A percentile compares a stretch with the other conserved stretches of the same genome.
Conservation (phyloP, 1,284 basidiomycete genomes). For the Ustilago crameri region DNA sequence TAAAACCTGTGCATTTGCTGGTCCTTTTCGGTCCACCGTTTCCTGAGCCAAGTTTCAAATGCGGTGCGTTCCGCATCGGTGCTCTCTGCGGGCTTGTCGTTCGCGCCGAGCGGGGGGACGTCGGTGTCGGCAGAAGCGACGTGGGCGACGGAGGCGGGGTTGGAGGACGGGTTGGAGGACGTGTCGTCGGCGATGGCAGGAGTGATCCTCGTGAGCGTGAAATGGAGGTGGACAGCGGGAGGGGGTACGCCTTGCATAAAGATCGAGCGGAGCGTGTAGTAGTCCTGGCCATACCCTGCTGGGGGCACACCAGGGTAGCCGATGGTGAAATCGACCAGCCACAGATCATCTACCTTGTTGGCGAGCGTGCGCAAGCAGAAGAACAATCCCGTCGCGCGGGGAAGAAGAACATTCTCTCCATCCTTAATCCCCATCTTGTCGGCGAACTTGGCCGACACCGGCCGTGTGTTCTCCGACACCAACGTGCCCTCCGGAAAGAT, state of each 20-base stretch:
- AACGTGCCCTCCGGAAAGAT: slow-evolving; percentile 65
- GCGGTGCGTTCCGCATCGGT: slow-evolving; percentile 75
- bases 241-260: slow-evolving; percentile 85
- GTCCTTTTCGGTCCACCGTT: slow-evolving; percentile 87
- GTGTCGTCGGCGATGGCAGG: slow-evolving; percentile 14
- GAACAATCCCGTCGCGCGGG: slow-evolving; percentile 88
- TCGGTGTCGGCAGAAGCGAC: slow-evolving; percentile 12
- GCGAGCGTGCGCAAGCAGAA: slow-evolving; percentile 84
- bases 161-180: slow-evolving; percentile 17
- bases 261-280: slow-evolving; percentile 85
- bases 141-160: slow-evolving; percentile 10
- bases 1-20: slow-evolving; percentile 76
- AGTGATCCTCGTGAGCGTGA: slow-evolving; percentile 39
- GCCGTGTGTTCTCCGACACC: slow-evolving; percentile 53
- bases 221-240: slow-evolving; percentile 82
- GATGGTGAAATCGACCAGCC: slow-evolving; percentile 79
- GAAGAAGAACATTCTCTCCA: slow-evolving; percentile 81
- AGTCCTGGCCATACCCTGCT: slow-evolving; percentile 77
- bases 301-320: slow-evolving; percentile 81
- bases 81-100: slow-evolving; percentile 67
- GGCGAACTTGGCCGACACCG: slow-evolving; percentile 56
- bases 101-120: slow-evolving; percentile 30
- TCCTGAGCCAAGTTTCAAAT: slow-evolving; percentile 86
- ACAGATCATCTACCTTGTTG: slow-evolving; percentile 79
- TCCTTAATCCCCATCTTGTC: slow-evolving; percentile 73